phyloP scores from a whole-genome alignment of 352 stramenopile species.

The Phytophthora cactorum region DNA sequence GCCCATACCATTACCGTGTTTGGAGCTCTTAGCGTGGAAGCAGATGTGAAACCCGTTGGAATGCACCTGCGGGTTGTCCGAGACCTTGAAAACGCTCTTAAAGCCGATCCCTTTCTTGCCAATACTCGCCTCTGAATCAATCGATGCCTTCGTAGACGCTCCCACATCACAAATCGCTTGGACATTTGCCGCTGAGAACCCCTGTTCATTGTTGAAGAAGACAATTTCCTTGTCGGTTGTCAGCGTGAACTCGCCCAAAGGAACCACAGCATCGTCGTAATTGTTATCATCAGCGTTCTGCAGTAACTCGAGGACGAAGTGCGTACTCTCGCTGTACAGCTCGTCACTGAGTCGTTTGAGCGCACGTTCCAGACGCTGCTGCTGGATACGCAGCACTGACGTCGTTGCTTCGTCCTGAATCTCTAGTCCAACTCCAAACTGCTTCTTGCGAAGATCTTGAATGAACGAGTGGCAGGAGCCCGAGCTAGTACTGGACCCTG shows the following conservation, averaged over 20 bases:
- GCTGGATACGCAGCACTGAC: constrained; percentile 70
- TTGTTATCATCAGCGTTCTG: constrained; percentile 90
- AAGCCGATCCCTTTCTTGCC: constrained; percentile 92
- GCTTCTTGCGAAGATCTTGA: constrained; percentile 61
- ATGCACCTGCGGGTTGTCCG: constrained; percentile 81
- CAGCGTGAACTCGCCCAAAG: constrained; percentile 68
- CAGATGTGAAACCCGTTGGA: constrained; percentile 89
- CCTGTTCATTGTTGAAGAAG: constrained; percentile 88
- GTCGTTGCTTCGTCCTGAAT: constrained; percentile 65
- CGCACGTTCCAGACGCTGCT: constrained; percentile 79
- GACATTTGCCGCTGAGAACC: constrained; percentile 80
- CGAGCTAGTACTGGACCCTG: not conserved
- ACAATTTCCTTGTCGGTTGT: constrained; percentile 56
- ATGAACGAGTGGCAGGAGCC: constrained; percentile 64
- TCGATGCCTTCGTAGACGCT: constrained; percentile 73
- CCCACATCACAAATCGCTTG: constrained; percentile 89
- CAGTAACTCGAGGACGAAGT: constrained; percentile 90
- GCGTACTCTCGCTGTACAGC: constrained; percentile 86
- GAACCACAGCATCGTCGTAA: constrained; percentile 52
- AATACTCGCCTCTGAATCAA: constrained; percentile 63
- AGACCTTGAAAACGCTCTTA: constrained; percentile 93
- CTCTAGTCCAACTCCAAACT: constrained; percentile 82
- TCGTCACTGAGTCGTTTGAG: constrained; percentile 89
- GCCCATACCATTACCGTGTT: constrained; percentile 56
- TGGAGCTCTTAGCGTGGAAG: constrained; percentile 67